Percentiles rank a stretch among this genome's conserved stretches.
Evolutionary conservation across 768 basidiomycete genomes (phyloP).

Genomic region (Calocybe indica): DNA sequence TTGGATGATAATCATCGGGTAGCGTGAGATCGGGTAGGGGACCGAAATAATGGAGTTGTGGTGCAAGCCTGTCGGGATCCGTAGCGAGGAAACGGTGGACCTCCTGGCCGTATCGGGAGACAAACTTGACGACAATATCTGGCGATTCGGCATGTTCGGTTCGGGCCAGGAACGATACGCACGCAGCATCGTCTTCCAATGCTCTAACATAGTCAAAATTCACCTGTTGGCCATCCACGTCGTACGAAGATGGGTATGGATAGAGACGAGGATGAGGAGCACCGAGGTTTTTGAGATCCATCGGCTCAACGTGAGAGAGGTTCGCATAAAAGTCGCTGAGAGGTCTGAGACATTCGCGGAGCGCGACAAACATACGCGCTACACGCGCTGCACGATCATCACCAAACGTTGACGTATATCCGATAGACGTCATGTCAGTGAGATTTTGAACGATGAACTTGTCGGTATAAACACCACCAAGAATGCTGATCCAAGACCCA

Average conservation of each 20-base stretch:
- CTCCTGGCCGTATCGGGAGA: not conserved
- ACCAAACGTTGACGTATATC: not conserved
- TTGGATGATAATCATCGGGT: not conserved
- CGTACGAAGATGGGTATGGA: not conserved
- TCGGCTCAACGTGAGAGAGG: too few relatives aligned
- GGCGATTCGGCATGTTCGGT: not conserved
- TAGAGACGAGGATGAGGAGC: not conserved
- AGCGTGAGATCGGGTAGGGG: not conserved
- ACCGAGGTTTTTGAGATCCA: too few relatives aligned
- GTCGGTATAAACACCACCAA: constrained; percentile 23
- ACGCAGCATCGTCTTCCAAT: not conserved
- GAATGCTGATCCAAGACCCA: constrained; percentile 23
- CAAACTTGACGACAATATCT: not conserved
- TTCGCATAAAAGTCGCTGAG: not conserved
- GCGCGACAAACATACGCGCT: not conserved
- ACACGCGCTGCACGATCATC: not conserved
- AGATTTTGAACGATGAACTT: constrained; percentile 24
- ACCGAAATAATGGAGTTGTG: not conserved
- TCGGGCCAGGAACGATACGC: not conserved
- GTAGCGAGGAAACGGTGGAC: not conserved
- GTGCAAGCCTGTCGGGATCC: not conserved
- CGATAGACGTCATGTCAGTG: constrained; percentile 25
- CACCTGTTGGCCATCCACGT: not conserved
- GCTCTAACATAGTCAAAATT: not conserved
- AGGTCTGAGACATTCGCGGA: not conserved